phyloP scores from a whole-genome alignment of 805 yeast genomes.

The Kodamaea fukazawae region DNA sequence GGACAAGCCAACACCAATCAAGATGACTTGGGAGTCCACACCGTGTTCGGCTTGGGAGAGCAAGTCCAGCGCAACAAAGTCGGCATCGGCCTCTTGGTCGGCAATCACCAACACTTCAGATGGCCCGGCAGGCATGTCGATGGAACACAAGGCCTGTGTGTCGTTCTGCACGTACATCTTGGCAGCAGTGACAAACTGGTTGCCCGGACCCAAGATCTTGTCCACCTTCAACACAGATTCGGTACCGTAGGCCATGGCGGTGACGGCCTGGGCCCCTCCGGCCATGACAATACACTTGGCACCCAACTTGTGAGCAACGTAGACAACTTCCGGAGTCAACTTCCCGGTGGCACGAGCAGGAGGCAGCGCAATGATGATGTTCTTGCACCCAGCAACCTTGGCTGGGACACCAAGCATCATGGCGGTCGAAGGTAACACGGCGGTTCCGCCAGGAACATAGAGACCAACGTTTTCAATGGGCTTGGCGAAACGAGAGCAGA shows the following conservation, averaged over 20 bases:
- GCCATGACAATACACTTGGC: slow-evolving; percentile 89
- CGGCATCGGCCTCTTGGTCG: slow-evolving; percentile 84
- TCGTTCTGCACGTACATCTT: slow-evolving; percentile 97
- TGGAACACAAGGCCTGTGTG: slow-evolving; percentile 89
- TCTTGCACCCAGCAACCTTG: slow-evolving; percentile 92
- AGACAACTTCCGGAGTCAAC: slow-evolving; percentile 94
- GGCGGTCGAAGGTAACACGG: slow-evolving; percentile 96
- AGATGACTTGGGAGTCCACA: slow-evolving; percentile 92
- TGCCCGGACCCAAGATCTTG: slow-evolving; percentile 97
- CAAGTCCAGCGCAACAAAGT: slow-evolving; percentile 94
- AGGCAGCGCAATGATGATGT: slow-evolving; percentile 91
- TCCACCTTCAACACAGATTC: slow-evolving; percentile 89
- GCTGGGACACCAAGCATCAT: slow-evolving; percentile 99
- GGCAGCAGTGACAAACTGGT: slow-evolving; percentile 98
- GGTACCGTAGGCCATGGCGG: slow-evolving; percentile 99
- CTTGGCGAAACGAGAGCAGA: slow-evolving; percentile 91
- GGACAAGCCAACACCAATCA: slow-evolving; percentile 75
- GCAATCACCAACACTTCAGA: slow-evolving; percentile 96
- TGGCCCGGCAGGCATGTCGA: slow-evolving; percentile 99
- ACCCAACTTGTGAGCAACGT: slow-evolving; percentile 94
- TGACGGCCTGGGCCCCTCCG: slow-evolving; percentile 99
- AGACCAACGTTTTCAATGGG: slow-evolving; percentile 94
- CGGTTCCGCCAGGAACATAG: slow-evolving; percentile 98
- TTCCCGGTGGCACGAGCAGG: slow-evolving; percentile 87
- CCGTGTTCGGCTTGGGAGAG: slow-evolving; percentile 99